Evolutionary conservation across 345 rosid species (phyloP), one percentile per base, ranked within the genome.

Genomic region (Jatropha curcas): DNA sequence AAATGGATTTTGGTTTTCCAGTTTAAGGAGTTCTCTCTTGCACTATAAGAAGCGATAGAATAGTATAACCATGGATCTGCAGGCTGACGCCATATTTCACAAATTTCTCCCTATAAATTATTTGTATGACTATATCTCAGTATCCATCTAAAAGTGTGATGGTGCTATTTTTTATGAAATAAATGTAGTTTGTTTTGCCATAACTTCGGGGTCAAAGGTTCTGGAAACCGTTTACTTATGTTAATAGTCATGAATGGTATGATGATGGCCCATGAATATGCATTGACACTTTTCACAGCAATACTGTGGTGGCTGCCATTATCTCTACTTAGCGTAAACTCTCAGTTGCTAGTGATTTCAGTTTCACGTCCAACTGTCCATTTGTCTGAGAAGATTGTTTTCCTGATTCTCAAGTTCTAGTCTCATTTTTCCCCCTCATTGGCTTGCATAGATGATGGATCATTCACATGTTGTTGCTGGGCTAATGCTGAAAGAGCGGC

Each of bases 401-500:
- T 28, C 27, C 72, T 68, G 33, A 37, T 27, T 27, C 11, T 4
- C 51, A 37, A 37, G 33, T 59, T 28, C 33, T 53, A 59, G 16
- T 71, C 60, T 61, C n/a, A 41, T 45, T 73, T 4, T 24, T 35
- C 33, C 12, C 50, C 43, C 48, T 59, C 68, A 33, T 66, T 72
- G 7, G 25, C 71, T 57, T 20, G 57, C 73, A 48, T 79, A 94
- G 98, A 94, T 81, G 96, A 92, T 51, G 98, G 98, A 56, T 89
- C 97, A 56, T 89, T 91, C 43, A 85, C 85, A 39, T 92, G 84
- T 76, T 86, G 75, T 77, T 90, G 98, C 82, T 92, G 98, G 98
- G 86, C 89, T 22, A 77, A 83, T 81, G 88, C 84, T 76, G 84
- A 85, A 76, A 84, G 82, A 78, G 98, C 97, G 12, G 91, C 82